Conservation (phyloP, 2,329 filamentous ascomycete genomes). For the Penicillium glabrum region DNA sequence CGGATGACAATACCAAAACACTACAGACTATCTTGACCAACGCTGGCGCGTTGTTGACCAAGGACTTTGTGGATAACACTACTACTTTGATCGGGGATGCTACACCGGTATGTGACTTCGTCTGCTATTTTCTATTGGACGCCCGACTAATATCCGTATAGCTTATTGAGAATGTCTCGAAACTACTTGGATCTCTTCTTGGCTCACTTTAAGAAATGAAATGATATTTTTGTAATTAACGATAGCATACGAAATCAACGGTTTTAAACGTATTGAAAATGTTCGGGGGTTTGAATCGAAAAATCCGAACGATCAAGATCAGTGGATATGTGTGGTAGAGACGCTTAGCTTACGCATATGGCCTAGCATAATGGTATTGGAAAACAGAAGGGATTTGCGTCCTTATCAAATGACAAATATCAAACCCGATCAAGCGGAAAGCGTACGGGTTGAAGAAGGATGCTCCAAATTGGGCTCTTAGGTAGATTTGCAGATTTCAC, state of each 20-base stretch:
- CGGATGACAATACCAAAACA: conserved; percentile 21
- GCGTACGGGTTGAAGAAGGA: no score
- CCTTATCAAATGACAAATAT: no score
- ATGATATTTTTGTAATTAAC: conserved; percentile 2
- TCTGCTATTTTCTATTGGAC: not conserved
- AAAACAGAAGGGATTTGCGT: no score
- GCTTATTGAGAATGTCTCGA: conserved; percentile 31
- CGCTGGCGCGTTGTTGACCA: conserved; percentile 25
- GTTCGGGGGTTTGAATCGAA: no score
- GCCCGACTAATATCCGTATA: conserved; percentile 9
- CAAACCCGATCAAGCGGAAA: no score
- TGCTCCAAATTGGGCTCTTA: no score
- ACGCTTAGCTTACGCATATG: no score
- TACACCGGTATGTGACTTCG: conserved; percentile 26
- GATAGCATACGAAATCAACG: conserved; percentile 12
- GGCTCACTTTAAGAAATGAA: conserved; percentile 17
- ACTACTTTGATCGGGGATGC: conserved; percentile 33
- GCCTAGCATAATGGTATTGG: no score
- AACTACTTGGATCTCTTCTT: conserved; percentile 26
- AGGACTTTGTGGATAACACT: conserved; percentile 30
- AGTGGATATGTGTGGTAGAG: no score
- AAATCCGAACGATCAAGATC: no score
- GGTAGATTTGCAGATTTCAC: no score
- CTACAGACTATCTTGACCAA: conserved; percentile 28
- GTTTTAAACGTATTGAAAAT: not conserved